A percentile compares a stretch with the other conserved stretches of the same genome.
These are phyloP conservation scores for Wallacemonas rigidus DNA, from an alignment of 208 protist species.

Conservation along the genomic window DNA sequence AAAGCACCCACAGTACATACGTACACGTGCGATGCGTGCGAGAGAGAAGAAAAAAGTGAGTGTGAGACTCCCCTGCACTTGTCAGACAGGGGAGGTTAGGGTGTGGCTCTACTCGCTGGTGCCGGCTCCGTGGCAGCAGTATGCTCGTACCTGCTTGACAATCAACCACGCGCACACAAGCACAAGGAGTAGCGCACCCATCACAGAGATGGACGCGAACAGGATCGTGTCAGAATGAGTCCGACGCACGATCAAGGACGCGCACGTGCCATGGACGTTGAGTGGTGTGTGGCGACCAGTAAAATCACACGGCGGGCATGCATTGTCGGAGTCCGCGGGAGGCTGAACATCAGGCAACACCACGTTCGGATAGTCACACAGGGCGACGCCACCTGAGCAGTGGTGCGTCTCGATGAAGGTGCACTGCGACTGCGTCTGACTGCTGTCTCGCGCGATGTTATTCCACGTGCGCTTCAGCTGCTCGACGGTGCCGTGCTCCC, in stretches of 20 bases:
- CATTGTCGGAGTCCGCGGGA: neutral
- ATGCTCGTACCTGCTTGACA: neutral
- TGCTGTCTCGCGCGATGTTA: neutral
- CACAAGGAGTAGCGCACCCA: neutral
- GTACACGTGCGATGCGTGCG: conserved; percentile 2
- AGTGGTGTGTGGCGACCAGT: neutral
- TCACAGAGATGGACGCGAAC: neutral
- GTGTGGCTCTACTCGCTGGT: too few species aligned
- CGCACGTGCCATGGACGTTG: neutral
- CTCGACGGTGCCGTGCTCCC: conserved; percentile 1
- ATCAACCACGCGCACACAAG: conserved; percentile 9
- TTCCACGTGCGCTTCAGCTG: conserved; percentile 12
- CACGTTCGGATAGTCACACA: neutral
- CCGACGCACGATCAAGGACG: neutral
- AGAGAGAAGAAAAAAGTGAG: conserved; percentile 18
- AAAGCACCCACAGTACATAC: neutral
- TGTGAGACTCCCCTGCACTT: neutral
- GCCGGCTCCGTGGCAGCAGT: too few species aligned
- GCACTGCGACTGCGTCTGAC: neutral
- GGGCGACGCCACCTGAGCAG: neutral
- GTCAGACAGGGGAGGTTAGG: too few species aligned
- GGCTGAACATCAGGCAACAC: neutral
- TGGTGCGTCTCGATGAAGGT: conserved; percentile 4
- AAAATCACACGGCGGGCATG: neutral
- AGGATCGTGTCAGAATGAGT: neutral